These are phyloP conservation scores for Effrenium voratum DNA, from an alignment of 73 alveolate genomes.

Conservation along the genomic window DNA sequence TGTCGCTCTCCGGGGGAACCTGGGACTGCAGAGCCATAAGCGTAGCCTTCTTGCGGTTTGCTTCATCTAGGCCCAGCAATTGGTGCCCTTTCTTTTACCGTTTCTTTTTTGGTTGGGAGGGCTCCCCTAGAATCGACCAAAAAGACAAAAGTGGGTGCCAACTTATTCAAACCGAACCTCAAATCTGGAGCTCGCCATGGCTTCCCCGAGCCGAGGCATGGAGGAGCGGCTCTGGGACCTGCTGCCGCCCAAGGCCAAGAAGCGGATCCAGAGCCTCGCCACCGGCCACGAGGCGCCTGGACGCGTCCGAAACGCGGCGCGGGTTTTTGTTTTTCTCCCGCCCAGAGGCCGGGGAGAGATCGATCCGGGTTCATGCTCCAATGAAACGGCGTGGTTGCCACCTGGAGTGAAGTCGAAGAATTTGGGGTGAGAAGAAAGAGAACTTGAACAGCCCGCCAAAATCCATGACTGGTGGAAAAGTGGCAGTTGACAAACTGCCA, in stretches of 20 bases:
- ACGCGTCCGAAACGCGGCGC: no score
- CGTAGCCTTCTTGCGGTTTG: neutral
- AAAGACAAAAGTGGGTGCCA: neutral
- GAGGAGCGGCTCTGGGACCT: slow-evolving; percentile 59
- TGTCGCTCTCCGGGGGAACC: neutral
- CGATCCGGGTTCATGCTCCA: no score
- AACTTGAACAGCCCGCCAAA: no score
- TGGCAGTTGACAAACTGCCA: no score
- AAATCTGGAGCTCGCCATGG: neutral
- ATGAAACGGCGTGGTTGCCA: no score
- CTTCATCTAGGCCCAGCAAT: neutral
- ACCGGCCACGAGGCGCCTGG: slow-evolving; percentile 68
- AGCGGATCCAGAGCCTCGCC: slow-evolving; percentile 44
- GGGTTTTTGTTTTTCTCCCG: no score
- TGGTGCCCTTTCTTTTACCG: neutral
- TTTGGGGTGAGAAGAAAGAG: no score
- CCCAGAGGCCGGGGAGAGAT: no score
- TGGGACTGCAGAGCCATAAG: no score
- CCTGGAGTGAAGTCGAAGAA: no score
- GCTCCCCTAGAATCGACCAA: neutral
- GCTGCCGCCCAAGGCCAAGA: slow-evolving; percentile 52
- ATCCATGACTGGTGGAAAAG: no score
- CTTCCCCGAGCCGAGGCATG: slow-evolving; percentile 30
- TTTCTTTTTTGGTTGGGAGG: neutral
- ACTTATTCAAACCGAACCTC: neutral